phyloP scores from a whole-genome alignment of 2,329 filamentous ascomycete species.

The Monilinia laxa region DNA sequence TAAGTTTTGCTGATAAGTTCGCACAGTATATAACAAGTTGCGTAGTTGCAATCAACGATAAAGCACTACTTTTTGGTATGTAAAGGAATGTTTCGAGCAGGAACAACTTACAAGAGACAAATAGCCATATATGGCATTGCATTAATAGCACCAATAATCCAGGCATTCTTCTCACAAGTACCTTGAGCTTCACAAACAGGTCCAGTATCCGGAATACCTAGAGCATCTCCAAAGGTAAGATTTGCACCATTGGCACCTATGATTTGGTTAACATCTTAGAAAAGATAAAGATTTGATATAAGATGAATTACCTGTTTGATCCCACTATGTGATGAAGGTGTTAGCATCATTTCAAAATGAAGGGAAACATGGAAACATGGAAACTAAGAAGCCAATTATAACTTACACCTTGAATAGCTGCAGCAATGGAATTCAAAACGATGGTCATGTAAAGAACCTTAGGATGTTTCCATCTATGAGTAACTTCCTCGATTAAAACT shows the following conservation, averaged over 20 bases:
- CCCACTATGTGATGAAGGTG: conserved; percentile 15
- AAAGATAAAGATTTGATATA: background rate
- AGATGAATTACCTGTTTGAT: conserved; percentile 22
- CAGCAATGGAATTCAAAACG: conserved; percentile 65
- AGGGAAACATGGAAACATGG: conserved; percentile 28
- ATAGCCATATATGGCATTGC: conserved; percentile 46
- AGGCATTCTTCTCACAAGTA: conserved; percentile 48
- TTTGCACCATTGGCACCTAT: conserved; percentile 52
- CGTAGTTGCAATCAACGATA: background rate
- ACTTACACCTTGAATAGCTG: conserved; percentile 59
- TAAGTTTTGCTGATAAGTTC: background rate
- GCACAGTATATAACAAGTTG: background rate
- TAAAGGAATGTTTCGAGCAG: background rate
- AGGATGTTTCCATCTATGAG: conserved; percentile 68
- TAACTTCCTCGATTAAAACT: conserved; percentile 61
- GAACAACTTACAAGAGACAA: conserved; percentile 47
- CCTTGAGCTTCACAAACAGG: conserved; percentile 25
- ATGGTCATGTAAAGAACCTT: conserved; percentile 65
- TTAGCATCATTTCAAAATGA: background rate
- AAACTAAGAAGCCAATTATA: background rate
- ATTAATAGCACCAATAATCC: conserved; percentile 60
- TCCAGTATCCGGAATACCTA: conserved; percentile 43
- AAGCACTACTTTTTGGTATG: background rate
- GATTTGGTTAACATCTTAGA: background rate
- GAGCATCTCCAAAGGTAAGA: conserved; percentile 46